Conservation (phyloP, 805 yeast species). For the Wickerhamomyces xylosicus region DNA sequence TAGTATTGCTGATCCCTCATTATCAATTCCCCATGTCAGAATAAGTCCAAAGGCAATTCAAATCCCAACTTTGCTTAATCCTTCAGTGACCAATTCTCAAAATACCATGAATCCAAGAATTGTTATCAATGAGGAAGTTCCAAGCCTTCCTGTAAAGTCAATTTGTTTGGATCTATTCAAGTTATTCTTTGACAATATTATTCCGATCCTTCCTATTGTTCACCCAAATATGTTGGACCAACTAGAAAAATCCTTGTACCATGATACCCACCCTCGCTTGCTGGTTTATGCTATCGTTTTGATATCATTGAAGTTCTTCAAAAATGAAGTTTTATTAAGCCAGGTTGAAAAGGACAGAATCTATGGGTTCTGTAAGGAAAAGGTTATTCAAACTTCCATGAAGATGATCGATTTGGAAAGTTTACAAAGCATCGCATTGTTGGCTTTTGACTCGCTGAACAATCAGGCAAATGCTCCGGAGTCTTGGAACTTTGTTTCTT, state of each 20-base stretch:
- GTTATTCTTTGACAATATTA: constrained; percentile 11
- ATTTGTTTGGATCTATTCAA: constrained; percentile 11
- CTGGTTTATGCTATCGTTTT: constrained; percentile 11
- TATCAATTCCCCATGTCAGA: constrained; percentile 1
- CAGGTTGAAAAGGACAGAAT: constrained; percentile 3
- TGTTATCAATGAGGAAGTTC: not conserved
- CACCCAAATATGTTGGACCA: constrained; percentile 12
- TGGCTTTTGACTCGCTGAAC: constrained; percentile 15
- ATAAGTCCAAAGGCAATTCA: constrained; percentile 4
- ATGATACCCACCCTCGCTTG: constrained; percentile 11
- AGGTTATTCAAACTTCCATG: constrained; percentile 11
- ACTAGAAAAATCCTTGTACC: constrained; percentile 4
- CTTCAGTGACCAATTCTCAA: not conserved
- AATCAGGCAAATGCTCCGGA: constrained; percentile 18
- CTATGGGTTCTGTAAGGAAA: constrained; percentile 13
- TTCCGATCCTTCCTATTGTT: constrained; percentile 14
- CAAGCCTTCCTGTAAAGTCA: constrained; percentile 7
- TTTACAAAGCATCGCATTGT: constrained; percentile 12
- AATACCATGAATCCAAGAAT: not conserved
- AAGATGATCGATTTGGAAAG: constrained; percentile 14
- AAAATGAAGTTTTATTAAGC: constrained; percentile 10
- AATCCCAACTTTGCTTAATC: constrained; percentile 13
- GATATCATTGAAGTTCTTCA: constrained; percentile 13
- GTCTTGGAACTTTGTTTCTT: constrained; percentile 18
- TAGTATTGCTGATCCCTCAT: constrained; percentile 1